Conservation (phyloP, 2,329 filamentous ascomycete species). For the Paracoccidioides lutzii region DNA sequence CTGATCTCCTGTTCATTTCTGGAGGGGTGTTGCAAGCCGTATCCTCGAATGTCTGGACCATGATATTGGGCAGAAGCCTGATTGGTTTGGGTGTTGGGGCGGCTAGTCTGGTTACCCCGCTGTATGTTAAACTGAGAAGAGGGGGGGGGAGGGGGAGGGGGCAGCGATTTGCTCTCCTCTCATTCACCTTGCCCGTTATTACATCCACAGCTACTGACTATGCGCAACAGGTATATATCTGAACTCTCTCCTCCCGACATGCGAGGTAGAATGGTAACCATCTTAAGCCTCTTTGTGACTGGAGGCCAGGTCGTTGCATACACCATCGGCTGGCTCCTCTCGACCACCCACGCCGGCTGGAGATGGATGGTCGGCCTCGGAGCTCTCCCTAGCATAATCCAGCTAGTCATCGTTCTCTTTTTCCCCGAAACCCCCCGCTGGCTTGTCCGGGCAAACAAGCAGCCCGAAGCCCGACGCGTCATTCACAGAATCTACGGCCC, state of each 20-base stretch:
- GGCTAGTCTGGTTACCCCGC: conserved; percentile 63
- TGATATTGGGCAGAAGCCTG: conserved; percentile 35
- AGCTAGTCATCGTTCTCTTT: conserved; percentile 52
- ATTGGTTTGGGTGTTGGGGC: conserved; percentile 36
- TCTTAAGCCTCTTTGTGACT: conserved; percentile 73
- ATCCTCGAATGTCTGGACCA: conserved; percentile 29
- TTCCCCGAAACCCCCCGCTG: conserved; percentile 87
- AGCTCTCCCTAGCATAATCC: conserved; percentile 59
- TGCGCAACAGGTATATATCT: conserved; percentile 52
- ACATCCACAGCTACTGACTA: not conserved
- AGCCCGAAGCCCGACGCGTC: conserved; percentile 50
- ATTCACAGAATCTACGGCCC: conserved; percentile 51
- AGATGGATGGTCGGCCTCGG: conserved; percentile 85
- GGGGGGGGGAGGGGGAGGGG: too few relatives aligned
- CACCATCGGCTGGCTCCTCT: conserved; percentile 64
- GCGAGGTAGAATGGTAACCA: conserved; percentile 67
- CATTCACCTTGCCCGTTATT: not conserved
- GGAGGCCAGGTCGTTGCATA: conserved; percentile 84
- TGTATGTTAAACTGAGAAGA: conserved; percentile 32
- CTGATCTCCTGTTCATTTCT: conserved; percentile 34
- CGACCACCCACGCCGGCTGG: conserved; percentile 55
- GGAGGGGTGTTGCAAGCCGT: conserved; percentile 33
- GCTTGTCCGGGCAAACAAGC: conserved; percentile 58
- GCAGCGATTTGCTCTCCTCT: not conserved
- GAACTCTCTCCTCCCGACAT: conserved; percentile 68